A percentile compares a stretch with the other conserved stretches of the same genome.
phyloP scores from a whole-genome alignment of 768 basidiomycete species.

The Rhodotorula diobovata region DNA sequence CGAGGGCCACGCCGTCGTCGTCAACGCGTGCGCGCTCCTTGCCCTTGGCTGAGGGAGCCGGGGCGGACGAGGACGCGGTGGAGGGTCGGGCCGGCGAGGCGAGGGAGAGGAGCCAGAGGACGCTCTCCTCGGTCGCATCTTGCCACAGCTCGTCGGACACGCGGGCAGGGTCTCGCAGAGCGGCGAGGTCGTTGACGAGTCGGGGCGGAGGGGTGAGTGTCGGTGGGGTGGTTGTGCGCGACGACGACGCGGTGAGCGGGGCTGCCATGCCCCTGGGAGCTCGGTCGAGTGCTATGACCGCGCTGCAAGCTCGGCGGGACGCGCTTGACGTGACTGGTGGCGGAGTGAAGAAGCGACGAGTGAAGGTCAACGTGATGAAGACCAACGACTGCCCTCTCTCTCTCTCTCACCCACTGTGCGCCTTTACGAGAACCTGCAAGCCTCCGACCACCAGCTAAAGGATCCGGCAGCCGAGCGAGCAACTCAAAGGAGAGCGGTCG shows the following conservation, averaged over 20 bases:
- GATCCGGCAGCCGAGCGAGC: too few relatives aligned
- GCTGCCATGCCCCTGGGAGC: neutral
- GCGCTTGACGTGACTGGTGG: too few relatives aligned
- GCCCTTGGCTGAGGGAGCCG: neutral
- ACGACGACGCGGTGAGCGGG: neutral
- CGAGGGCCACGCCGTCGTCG: conserved; percentile 4
- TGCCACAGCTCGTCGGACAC: conserved; percentile 23
- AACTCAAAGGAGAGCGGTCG: too few relatives aligned
- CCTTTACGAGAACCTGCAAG: too few relatives aligned
- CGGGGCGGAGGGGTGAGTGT: conserved; percentile 5
- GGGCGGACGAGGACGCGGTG: neutral
- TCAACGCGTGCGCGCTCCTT: conserved; percentile 9
- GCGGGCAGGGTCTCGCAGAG: conserved; percentile 5
- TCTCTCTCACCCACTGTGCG: too few relatives aligned
- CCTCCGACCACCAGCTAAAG: too few relatives aligned
- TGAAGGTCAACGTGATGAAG: too few relatives aligned
- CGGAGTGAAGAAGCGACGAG: too few relatives aligned
- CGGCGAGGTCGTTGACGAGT: conserved; percentile 9
- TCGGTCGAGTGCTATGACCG: too few relatives aligned
- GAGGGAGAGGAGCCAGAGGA: conserved; percentile 30
- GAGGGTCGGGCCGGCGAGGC: neutral
- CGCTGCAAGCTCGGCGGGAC: too few relatives aligned
- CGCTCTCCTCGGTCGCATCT: conserved; percentile 24
- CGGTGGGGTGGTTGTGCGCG: neutral
- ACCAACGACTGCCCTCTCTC: too few relatives aligned